Evolutionary conservation across 306 rosid species (phyloP), one percentile per base, ranked within the genome.

Genomic region (Vigna reflexopilosa): DNA sequence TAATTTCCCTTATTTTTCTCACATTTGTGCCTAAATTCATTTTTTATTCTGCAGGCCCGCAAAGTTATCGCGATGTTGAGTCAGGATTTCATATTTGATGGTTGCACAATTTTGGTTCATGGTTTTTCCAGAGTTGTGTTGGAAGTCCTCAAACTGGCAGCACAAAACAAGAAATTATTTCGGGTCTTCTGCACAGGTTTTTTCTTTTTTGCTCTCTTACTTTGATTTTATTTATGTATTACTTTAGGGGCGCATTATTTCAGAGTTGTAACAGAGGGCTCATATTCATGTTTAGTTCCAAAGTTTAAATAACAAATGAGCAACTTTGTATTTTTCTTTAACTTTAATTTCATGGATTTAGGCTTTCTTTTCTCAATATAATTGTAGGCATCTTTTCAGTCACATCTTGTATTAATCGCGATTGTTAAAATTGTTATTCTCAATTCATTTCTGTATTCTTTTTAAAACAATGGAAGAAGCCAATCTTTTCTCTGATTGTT

Each of bases 171-270:
- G 62, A 93, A 91, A 70, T 84, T 90, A 28, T 93, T 93, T 58
- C 85, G 97, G 67, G 97, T 93, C 85, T 91, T 93, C 79, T 93
- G 98, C 86, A 91, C 97, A 90, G 98, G 98, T 93, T 47, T 73
- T 0, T 11, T 61, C 61, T 47, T 73, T 0, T 45, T 61, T 62
- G 0, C 52, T 67, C 76, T 70, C 65, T 20, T 2, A 30, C 67
- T 26, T 76, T 67, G 15, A 36, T 44, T 57, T 0, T 48, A 9
- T 45, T 11, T 45, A 45, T 45, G 7, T 36, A 36, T 36, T 32
- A 34, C 7, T 34, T 4, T 34, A 34, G 38, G 7, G 38, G 14
- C 48, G 10, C 8, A 22, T 22, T 56, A 17, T 22, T 42, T 49
- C 38, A 11, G 8, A 7, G 36, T 22, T 76, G 17, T 26, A 61